phyloP scores from a whole-genome alignment of 108 stramenopile species.

The Phaeodactylum tricornutum region DNA sequence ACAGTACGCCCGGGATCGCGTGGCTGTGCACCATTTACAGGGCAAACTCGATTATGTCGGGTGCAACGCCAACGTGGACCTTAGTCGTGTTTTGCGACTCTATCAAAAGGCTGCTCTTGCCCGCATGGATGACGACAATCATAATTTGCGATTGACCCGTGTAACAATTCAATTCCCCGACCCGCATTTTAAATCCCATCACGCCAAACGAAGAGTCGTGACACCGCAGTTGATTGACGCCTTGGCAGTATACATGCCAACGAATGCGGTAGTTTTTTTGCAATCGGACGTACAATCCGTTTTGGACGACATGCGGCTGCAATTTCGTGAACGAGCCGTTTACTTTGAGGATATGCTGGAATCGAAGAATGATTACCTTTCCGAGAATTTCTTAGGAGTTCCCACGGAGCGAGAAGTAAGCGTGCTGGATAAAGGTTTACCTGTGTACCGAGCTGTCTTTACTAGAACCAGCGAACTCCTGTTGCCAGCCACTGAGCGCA shows the following conservation, averaged over 20 bases:
- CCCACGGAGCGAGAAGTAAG: constrained; percentile 84
- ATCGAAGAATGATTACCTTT: constrained; percentile 33
- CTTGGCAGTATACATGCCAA: constrained; percentile 48
- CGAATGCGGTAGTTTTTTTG: constrained; percentile 48
- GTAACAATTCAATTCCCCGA: constrained; percentile 88
- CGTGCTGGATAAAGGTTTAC: constrained; percentile 58
- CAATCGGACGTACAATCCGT: constrained; percentile 73
- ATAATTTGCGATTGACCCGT: constrained; percentile 24
- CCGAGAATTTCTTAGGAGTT: constrained; percentile 58
- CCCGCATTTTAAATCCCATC: constrained; percentile 78
- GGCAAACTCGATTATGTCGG: constrained; percentile 62
- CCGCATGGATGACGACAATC: constrained; percentile 5
- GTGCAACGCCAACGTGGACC: constrained; percentile 90
- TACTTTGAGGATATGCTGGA: constrained; percentile 41
- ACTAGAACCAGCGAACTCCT: constrained; percentile 31
- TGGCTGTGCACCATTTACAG: constrained; percentile 30
- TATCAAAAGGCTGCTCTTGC: constrained; percentile 28
- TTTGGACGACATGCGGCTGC: constrained; percentile 70
- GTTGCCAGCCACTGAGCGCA: too few species aligned
- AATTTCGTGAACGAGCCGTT: constrained; percentile 41
- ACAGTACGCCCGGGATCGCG: constrained; percentile 56
- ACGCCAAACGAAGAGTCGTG: constrained; percentile 77
- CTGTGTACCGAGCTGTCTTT: constrained; percentile 66
- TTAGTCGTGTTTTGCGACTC: constrained; percentile 49
- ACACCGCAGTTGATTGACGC: constrained; percentile 50